Evolutionary conservation across 257 asterid genomes (phyloP), one percentile per base, ranked within the genome.

Genomic region (Linderniella brevidens): DNA sequence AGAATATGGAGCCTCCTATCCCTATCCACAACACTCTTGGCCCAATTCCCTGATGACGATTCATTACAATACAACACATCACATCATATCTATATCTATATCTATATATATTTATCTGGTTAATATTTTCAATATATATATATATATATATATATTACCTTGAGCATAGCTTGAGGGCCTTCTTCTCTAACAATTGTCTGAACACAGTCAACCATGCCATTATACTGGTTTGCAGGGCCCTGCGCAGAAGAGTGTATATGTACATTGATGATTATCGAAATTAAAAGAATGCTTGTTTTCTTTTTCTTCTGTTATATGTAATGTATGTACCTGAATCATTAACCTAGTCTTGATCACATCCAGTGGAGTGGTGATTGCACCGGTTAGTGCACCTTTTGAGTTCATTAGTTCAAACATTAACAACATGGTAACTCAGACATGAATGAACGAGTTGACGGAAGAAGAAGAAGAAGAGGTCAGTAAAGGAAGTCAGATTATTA

Each of bases 11-110:
- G 52, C 97, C 97, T 0, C 97, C 97, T 5, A 88, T 78, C 60
- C 97, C 97, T 61, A 88, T 88, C 97, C 97, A 88, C 61, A 88
- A 62, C 55, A 88, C 97, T 63, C 95, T 80, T n/a, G 97, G 95
- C 54, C 88, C 90, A 0, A 88, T 68, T 8, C 95, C 97, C 97
- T 88, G 66, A 40, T 1, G 39, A 35, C 17, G 29, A 48, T 57
- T 17, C 13, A 17, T 35, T 11, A 53, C 35, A 37, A 14, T 17
- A 13, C 8, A n/a, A 15, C 8, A 17, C 9, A 8, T 6, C 13
- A 49, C 40, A 49, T 8, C 2, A 25, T 45, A 19, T 14, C 14
- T 1, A 49, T 8, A 3, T 3, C 36, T 25, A 20, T 11, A 5
- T 9, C 12, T 49, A 47, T 57, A 37, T 15, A 49, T 11, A 41